phyloP scores from a whole-genome alignment of 495 filamentous ascomycete genomes.

The Neurospora hispaniola region DNA sequence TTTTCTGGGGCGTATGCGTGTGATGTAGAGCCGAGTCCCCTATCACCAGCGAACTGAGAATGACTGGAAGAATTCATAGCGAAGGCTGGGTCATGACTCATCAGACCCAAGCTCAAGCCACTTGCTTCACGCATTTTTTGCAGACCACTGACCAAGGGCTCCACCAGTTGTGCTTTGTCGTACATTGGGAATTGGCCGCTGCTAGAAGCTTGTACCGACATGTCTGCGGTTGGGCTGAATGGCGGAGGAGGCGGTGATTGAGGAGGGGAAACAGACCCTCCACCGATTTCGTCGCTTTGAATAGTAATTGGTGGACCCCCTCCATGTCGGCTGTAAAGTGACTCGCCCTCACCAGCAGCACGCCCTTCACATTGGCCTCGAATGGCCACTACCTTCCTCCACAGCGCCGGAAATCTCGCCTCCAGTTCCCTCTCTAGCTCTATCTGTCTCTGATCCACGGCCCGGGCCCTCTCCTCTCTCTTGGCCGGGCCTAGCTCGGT shows the following conservation, averaged over 20 bases:
- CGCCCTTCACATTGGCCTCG: conserved; percentile 9
- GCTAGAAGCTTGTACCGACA: background rate
- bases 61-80: background rate
- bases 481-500: conserved; percentile 26
- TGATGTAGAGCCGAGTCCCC: background rate
- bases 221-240: background rate
- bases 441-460: conserved; percentile 29
- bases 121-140: conserved; percentile 22
- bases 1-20: background rate
- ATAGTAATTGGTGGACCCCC: background rate
- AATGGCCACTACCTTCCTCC: conserved; percentile 25
- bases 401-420: conserved; percentile 22
- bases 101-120: background rate
- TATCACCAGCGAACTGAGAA: background rate
- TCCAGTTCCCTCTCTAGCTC: conserved; percentile 32
- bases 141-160: conserved; percentile 17
- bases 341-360: background rate
- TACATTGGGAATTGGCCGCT: background rate
- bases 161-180: conserved; percentile 12
- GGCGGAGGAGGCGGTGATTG: background rate
- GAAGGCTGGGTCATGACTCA: background rate
- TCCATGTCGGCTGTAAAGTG: no score
- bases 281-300: background rate
- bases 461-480: conserved; percentile 26
- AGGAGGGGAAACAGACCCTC: background rate